Percentiles rank a stretch among this genome's conserved stretches.
Evolutionary conservation across 371 early-diverging fungal species (phyloP).

Genomic region (Syncephalastrum contaminatum): DNA sequence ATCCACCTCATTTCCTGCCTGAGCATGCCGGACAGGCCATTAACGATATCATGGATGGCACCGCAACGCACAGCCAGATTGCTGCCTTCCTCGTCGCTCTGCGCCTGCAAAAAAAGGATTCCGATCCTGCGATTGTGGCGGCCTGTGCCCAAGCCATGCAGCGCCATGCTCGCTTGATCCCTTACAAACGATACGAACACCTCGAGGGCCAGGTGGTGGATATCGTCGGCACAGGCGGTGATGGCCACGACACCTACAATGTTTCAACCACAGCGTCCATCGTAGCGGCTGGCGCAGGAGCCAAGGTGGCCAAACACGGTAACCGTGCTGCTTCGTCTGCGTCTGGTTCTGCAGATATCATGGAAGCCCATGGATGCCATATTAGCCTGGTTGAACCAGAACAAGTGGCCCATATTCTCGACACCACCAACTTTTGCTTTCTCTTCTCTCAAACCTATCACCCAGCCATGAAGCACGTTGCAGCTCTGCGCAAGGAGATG

Average conservation of each 20-base stretch:
- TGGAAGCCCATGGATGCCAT: conserved; percentile 82
- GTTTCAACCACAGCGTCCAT: conserved; percentile 92
- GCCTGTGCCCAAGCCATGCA: conserved; percentile 71
- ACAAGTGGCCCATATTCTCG: conserved; percentile 63
- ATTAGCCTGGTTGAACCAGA: conserved; percentile 67
- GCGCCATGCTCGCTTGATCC: conserved; percentile 55
- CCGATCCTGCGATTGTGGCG: conserved; percentile 78
- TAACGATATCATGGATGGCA: conserved; percentile 73
- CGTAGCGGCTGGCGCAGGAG: conserved; percentile 93
- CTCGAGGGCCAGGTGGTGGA: conserved; percentile 67
- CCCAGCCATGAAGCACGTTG: conserved; percentile 88
- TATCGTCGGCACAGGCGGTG: conserved; percentile 98
- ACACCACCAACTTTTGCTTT: conserved; percentile 83
- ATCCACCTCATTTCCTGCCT: conserved; percentile 66
- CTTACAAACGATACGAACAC: conserved; percentile 41
- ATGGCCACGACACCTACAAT: conserved; percentile 96
- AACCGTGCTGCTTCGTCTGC: conserved; percentile 92
- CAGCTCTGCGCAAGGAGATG: conserved; percentile 79
- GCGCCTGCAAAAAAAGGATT: conserved; percentile 68
- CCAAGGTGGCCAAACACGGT: conserved; percentile 94
- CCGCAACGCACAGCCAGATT: conserved; percentile 80
- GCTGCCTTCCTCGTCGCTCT: conserved; percentile 82
- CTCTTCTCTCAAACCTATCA: conserved; percentile 91
- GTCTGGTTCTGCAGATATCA: conserved; percentile 93
- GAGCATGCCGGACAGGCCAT: conserved; percentile 66